Evolutionary conservation across 208 protist species (phyloP), one percentile per base, ranked within the genome.

Genomic region (Crithidia fasciculata): DNA sequence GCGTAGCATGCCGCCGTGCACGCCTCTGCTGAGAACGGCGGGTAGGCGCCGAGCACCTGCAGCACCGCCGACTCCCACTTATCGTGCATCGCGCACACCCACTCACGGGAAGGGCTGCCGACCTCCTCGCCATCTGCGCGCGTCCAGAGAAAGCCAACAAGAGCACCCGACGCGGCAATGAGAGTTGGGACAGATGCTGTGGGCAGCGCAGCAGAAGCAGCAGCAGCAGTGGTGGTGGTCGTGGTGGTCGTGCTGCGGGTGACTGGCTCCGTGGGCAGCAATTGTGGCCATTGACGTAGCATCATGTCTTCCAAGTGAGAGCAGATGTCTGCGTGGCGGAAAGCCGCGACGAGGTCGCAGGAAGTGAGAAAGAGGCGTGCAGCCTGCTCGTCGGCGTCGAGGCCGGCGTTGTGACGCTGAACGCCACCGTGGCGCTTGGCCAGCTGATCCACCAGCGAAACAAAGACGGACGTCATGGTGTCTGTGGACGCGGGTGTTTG

Each of bases 1-100:
- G 75, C 76, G 81, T 82, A 91, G 64, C 76, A 86, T 47, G 77
- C 80, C 6, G 81, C 65, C 43, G 62, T 57, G 56, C 80, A 43
- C 15, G 86, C 72, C 57, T 74, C 69, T 43, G 62, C 69, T 12
- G 82, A 19, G 60, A 84, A 85, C 8, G 86, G 80, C 15, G 86
- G 86, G 9, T 87, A 72, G 4, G 84, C 79, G 3, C 47, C 15
- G 18, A 94, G 64, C 7, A 94, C 54, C 15, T 74, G 79, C 57
- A 82, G 61, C 70, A 82, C 82, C 43, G 52, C 61, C 3, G 65
- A 44, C 69, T 82, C 64, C 67, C 77, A 80, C 45, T 50, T 41
- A 5, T 62, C 61, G 28, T 45, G 41, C 57, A 69, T 19, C 8
- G 28, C 40, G 18, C 15, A 49, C 12, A 56, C 47, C 69, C 49